phyloP scores from a whole-genome alignment of 169 alveolate species.

The Miamiensis avidus region DNA sequence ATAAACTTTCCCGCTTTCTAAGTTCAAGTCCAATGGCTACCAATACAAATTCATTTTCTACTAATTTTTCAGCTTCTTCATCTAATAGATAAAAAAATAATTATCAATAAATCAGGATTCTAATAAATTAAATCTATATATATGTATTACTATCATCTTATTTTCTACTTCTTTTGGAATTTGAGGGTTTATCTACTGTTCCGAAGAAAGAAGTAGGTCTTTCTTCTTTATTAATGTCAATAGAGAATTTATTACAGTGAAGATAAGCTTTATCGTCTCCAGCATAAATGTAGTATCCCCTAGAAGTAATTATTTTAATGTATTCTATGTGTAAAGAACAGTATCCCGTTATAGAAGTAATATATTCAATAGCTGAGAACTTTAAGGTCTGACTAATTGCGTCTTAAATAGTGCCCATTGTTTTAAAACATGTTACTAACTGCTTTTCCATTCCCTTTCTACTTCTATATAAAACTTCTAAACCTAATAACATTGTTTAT shows the following conservation, averaged over 20 bases:
- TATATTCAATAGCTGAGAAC: not conserved
- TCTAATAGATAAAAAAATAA: not conserved
- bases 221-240: constrained; percentile 24
- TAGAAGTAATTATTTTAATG: constrained; percentile 21
- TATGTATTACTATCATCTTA: not conserved
- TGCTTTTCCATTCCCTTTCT: not conserved
- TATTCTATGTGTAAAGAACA: not conserved
- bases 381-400: not conserved
- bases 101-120: not conserved
- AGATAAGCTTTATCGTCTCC: constrained; percentile 4
- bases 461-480: not conserved
- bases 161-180: not conserved
- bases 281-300: constrained; percentile 14
- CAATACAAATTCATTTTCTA: not conserved
- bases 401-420: not conserved
- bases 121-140: too few relatives aligned
- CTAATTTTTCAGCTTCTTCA: too few relatives aligned
- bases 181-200: constrained; percentile 14
- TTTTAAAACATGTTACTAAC: not conserved
- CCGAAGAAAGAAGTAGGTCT: constrained; percentile 21
- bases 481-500: not conserved
- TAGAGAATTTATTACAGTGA: constrained; percentile 2
- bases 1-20: not conserved
- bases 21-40: not conserved
- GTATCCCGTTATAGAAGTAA: not conserved